Evolutionary conservation across 2,329 filamentous ascomycete species (phyloP).

Genomic region (Phyllosticta citrichinensis): DNA sequence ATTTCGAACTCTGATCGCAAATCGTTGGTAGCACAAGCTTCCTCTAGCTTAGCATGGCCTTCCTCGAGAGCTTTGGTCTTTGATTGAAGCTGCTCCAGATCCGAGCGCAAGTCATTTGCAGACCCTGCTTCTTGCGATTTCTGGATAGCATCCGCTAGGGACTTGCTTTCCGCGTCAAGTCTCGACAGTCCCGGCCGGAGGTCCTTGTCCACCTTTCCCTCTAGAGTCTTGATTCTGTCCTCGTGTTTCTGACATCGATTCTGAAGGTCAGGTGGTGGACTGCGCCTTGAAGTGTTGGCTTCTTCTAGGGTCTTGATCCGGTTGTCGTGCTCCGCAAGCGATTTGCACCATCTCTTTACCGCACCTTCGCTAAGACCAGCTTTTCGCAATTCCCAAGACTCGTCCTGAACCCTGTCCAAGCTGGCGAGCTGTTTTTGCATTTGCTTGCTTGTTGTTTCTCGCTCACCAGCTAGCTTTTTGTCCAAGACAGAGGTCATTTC

Average conservation of each 20-base stretch:
- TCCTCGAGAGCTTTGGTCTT: background rate
- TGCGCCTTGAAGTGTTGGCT: background rate
- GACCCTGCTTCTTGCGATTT: background rate
- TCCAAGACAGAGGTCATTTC: background rate
- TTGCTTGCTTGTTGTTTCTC: background rate
- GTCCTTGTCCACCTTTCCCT: background rate
- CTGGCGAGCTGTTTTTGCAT: no score
- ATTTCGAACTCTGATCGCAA: background rate
- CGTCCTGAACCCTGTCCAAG: background rate
- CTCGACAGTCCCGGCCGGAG: background rate
- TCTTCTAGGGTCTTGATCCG: background rate
- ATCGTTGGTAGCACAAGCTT: background rate
- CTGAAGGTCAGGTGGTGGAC: background rate
- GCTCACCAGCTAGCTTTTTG: background rate
- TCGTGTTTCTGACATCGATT: background rate
- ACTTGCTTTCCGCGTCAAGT: background rate
- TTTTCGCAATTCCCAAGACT: background rate
- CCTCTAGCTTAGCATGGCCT: background rate
- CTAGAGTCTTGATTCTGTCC: background rate
- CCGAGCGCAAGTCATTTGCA: background rate
- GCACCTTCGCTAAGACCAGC: background rate
- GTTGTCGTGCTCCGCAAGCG: background rate
- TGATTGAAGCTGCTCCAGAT: background rate
- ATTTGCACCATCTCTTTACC: background rate
- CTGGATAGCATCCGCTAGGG: background rate